Evolutionary conservation across 2,329 filamentous ascomycete species (phyloP).

Genomic region (Calonectria honghensis): DNA sequence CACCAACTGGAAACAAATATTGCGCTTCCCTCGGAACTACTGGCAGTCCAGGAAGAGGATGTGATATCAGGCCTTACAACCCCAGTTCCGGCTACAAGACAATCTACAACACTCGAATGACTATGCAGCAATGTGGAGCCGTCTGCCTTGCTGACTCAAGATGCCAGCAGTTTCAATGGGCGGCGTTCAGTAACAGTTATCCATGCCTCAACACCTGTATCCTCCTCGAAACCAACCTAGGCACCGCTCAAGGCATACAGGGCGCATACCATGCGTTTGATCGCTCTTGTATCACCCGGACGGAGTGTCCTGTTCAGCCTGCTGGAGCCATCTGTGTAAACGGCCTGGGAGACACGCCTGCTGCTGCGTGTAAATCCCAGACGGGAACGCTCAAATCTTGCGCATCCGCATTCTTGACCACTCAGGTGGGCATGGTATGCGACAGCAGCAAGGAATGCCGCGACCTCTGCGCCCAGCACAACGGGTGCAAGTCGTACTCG

Average conservation of each 20-base stretch:
- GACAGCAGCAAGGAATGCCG: conserved; percentile 45
- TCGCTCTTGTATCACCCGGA: conserved; percentile 44
- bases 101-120: conserved; percentile 41
- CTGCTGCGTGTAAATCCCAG: conserved; percentile 36
- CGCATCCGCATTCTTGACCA: conserved; percentile 45
- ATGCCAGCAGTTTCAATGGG: conserved; percentile 50
- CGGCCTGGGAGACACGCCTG: conserved; percentile 44
- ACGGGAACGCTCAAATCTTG: conserved; percentile 46
- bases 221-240: conserved; percentile 39
- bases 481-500: conserved; percentile 50
- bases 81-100: conserved; percentile 45
- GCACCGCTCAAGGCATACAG: conserved; percentile 28
- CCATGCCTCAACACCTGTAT: conserved; percentile 44
- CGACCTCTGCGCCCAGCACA: conserved; percentile 48
- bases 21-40: conserved; percentile 43
- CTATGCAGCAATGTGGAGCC: conserved; percentile 45
- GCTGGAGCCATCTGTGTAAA: conserved; percentile 44
- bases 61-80: conserved; percentile 46
- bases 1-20: conserved; percentile 33
- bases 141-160: conserved; percentile 44
- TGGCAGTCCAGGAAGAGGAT: conserved; percentile 42
- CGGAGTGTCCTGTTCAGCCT: conserved; percentile 38
- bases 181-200: conserved; percentile 29
- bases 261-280: conserved; percentile 47
- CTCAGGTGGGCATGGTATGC: conserved; percentile 33